Conservation (phyloP, 208 protist species). For the Acanthamoeba lugdunensis region DNA sequence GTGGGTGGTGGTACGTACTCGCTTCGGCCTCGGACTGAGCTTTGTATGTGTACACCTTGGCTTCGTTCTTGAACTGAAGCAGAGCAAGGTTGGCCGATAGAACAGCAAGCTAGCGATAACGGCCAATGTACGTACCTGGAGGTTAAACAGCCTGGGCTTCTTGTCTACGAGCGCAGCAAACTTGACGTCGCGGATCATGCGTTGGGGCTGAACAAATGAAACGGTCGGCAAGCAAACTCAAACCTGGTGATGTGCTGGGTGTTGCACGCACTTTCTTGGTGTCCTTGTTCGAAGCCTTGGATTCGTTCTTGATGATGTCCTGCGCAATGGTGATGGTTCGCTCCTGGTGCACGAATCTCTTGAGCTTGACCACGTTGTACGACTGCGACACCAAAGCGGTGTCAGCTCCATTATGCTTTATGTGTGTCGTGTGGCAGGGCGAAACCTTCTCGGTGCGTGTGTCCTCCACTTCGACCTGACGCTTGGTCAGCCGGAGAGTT, state of each 20-base stretch:
- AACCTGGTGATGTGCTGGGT: background rate
- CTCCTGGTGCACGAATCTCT: slow-evolving; percentile 50
- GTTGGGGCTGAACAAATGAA: background rate
- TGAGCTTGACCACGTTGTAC: slow-evolving; percentile 60
- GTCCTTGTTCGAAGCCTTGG: background rate
- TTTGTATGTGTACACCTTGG: slow-evolving; percentile 65
- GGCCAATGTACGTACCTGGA: background rate
- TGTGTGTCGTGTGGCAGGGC: no score
- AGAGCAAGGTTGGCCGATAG: background rate
- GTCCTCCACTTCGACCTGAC: background rate
- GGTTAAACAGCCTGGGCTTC: slow-evolving; percentile 25
- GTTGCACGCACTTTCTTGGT: background rate
- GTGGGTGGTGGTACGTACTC: background rate
- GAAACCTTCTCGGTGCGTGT: background rate
- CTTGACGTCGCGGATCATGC: slow-evolving; percentile 54
- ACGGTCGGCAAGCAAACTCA: background rate
- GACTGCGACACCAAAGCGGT: background rate
- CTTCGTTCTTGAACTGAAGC: slow-evolving; percentile 8
- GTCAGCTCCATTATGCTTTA: background rate
- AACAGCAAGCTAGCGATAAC: background rate
- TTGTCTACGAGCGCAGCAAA: background rate
- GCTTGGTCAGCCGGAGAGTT: background rate
- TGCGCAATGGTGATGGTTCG: slow-evolving; percentile 14
- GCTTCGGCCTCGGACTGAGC: slow-evolving; percentile 46
- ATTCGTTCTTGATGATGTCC: slow-evolving; percentile 50